Evolutionary conservation across 495 filamentous ascomycete genomes (phyloP), one percentile per base, ranked within the genome.

Genomic region (Aspergillus hancockii): DNA sequence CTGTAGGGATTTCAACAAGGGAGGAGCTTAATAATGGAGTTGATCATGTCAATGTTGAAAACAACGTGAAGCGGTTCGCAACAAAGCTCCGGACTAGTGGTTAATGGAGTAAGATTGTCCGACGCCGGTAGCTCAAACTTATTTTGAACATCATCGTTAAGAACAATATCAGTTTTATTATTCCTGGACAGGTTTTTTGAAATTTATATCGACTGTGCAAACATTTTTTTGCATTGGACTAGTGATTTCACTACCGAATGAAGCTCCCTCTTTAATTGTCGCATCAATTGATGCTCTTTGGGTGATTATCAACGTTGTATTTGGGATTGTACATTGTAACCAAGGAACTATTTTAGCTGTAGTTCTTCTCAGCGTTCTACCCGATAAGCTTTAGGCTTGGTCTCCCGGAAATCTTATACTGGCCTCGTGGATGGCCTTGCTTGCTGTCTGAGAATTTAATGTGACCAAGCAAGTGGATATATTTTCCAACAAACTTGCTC

Each of bases 61-160:
- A 60, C 46, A 52, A 54, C 40, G 58, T 54, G 51, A 53, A 41
- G 22, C 22, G 31, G 46, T 54, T 31, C 6, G 16, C 40, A 18
- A 28, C 21, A 45, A 23, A 21, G 22, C 57, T 19, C 31, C 23
- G 16, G 38, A 32, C 60, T 58, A 58, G 55, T 31, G 49, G 34
- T 49, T 16, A 22, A 56, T 51, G 52, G 30, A 54, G 59, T 55
- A 66, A 62, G 63, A 62, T 66, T 57, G 25, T 50, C 63, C 60
- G 62, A 47, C 19, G n/a, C 57, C 54, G 41, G n/a, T 16, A 34
- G n/a, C 19, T 36, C 18, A 49, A 41, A 49, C 9, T 49, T 51
- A 50, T n/a, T 49, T 53, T 21, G 22, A 55, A 32, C 22, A 54
- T 49, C 34, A 41, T 47, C 9, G n/a, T 40, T n/a, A 3, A 40